phyloP scores from a whole-genome alignment of 225 moss, liverwort and hornwort species.

The Straminergon stramineum region DNA sequence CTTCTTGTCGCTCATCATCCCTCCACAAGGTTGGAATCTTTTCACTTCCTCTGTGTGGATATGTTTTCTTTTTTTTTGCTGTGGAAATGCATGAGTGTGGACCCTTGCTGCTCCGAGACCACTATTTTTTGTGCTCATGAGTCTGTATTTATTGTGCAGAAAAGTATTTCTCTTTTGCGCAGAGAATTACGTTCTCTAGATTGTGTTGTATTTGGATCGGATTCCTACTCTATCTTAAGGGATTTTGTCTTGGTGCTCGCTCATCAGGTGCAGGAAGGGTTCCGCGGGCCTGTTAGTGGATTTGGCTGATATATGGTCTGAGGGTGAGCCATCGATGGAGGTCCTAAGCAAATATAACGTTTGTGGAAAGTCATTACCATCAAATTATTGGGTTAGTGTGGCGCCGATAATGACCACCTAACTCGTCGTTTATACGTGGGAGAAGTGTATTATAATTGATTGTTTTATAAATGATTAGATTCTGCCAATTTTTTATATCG shows the following conservation, averaged over 20 bases:
- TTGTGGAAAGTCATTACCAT: slow-evolving; percentile 39
- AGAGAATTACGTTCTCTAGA: background rate
- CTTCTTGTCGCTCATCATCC: slow-evolving; percentile 84
- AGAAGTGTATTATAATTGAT: background rate
- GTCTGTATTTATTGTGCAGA: background rate
- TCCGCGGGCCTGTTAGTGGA: slow-evolving; percentile 62
- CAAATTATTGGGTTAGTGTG: slow-evolving; percentile 36
- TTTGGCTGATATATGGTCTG: slow-evolving; percentile 64
- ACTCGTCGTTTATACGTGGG: background rate
- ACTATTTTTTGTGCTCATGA: background rate
- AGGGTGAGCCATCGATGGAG: slow-evolving; percentile 25
- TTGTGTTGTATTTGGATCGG: background rate
- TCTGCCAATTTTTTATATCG: background rate
- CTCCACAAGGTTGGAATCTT: slow-evolving; percentile 51
- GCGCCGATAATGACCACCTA: background rate
- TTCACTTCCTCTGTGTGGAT: background rate
- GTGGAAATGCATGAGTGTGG: background rate
- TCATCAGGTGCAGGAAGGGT: slow-evolving; percentile 73
- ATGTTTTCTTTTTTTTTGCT: background rate
- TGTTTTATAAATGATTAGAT: background rate
- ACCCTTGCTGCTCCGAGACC: background rate
- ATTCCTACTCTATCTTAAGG: background rate
- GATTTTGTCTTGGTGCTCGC: background rate
- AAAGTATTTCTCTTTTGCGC: background rate
- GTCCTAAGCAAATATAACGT: slow-evolving; percentile 8